Base-by-base conservation (phyloP, 345 rosid species). In the Atalantia buxifolia region DNA sequence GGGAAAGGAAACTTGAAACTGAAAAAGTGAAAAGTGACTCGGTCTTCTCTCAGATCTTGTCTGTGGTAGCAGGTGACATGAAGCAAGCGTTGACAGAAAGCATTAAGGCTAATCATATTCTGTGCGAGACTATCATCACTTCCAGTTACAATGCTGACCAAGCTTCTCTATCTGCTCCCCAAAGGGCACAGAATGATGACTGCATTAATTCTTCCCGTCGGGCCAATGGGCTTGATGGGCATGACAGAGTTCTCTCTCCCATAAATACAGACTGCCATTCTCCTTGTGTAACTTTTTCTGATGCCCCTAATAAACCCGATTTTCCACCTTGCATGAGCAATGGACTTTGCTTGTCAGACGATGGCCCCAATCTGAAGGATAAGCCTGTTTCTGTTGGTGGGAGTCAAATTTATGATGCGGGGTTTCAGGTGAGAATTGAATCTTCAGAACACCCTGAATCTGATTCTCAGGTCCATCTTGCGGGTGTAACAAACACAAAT, bases 401-500 rank as follows among this genome's bases (percentile, higher is more conserved):
- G 56, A 50, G 64, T 72, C 62, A 33, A 69, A 55, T 59, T 40
- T 40, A 66, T 67, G 50, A 45, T 63, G 27, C 0, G 18, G 50
- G 30, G 74, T 31, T 62, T 61, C 42, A 9, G 66, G 53, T 38
- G 57, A 30, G 73, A 2, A 55, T 63, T 21, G 45, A 76, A 62
- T 35, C 71, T 18, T 66, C 81, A 55, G 30, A 63, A 40, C 64
- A 27, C 19, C 50, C 45, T 22, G 45, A 16, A 48, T 40, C 82
- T 16, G 56, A 63, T 78, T 78, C 75, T 18, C 65, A 69, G 68
- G 19, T 28, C 57, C 63, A 45, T 21, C 64, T 50, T 42, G 36
- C 74, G 24, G 69, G 28, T 71, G 8, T 73, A 24, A 35, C 69
- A 6, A 35, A 68, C 21, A 35, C 69, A 6, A 28, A 68, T 24